Conservation (phyloP, 306 rosid genomes). For the Rosa lucieae region DNA sequence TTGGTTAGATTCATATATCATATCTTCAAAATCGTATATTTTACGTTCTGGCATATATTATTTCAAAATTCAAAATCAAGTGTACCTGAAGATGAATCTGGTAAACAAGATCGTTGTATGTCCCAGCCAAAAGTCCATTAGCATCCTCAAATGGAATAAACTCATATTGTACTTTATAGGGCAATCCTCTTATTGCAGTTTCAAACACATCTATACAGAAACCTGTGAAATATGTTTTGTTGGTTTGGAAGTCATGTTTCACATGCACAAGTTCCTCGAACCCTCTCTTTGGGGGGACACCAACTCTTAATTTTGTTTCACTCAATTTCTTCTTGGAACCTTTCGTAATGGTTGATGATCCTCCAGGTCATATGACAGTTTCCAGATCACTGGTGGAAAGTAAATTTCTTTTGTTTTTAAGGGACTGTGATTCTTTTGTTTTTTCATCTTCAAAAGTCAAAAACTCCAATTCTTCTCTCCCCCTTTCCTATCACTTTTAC, state of each 20-base stretch:
- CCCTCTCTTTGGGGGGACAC: not conserved
- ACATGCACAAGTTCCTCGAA: conserved; percentile 12
- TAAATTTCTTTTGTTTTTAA: not conserved
- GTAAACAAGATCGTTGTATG: conserved; percentile 2
- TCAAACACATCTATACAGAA: conserved; percentile 22
- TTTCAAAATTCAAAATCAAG: too few species aligned
- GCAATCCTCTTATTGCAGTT: not conserved
- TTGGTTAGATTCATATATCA: too few species aligned
- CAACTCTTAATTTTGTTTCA: conserved; percentile 10
- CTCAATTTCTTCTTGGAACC: not conserved
- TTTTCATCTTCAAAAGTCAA: not conserved
- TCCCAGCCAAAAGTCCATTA: not conserved
- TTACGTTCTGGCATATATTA: too few species aligned
- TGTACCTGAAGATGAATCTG: too few species aligned
- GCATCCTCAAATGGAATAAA: conserved; percentile 8
- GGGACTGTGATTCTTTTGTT: not conserved
- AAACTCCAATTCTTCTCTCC: not conserved
- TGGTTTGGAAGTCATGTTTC: not conserved
- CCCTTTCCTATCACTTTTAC: conserved; percentile 8
- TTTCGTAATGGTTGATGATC: not conserved
- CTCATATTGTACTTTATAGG: conserved; percentile 3
- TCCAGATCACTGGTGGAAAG: not conserved
- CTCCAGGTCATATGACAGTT: conserved; percentile 13
- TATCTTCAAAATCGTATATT: too few species aligned
- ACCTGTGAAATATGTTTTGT: not conserved